Conservation (phyloP, 2,329 filamentous ascomycete genomes). For the Talaromyces sp. region DNA sequence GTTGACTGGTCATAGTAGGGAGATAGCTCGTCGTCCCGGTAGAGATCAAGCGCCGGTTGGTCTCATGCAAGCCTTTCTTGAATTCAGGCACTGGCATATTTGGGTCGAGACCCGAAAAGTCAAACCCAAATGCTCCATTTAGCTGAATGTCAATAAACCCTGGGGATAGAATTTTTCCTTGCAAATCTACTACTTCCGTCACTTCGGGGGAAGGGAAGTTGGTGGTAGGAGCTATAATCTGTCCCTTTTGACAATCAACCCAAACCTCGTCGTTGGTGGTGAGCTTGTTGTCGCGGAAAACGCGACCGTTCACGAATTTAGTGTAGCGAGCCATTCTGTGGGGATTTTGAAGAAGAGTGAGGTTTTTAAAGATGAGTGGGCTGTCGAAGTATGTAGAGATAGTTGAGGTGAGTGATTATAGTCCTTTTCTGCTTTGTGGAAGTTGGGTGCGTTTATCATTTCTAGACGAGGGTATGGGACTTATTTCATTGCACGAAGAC, state of each 20-base stretch:
- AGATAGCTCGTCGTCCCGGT: constrained; percentile 16
- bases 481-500: not conserved
- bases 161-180: constrained; percentile 12
- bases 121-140: constrained; percentile 16
- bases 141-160: constrained; percentile 16
- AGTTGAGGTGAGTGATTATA: not conserved
- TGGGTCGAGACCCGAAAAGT: constrained; percentile 31
- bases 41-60: constrained; percentile 11
- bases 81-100: not conserved
- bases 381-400: no score
- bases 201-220: not conserved
- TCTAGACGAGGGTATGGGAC: not conserved
- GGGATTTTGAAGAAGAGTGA: not conserved
- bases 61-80: constrained; percentile 11
- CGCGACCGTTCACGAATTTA: constrained; percentile 25
- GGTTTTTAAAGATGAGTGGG: no score
- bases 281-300: constrained; percentile 30
- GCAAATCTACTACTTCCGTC: constrained; percentile 6
- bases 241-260: constrained; percentile 9
- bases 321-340: constrained; percentile 8
- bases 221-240: not conserved
- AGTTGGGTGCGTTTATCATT: not conserved
- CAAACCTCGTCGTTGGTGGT: constrained; percentile 22
- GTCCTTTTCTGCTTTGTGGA: not conserved
- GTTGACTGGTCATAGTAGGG: constrained; percentile 16